Conservation (phyloP, 306 rosid species). For the Parietaria judaica region DNA sequence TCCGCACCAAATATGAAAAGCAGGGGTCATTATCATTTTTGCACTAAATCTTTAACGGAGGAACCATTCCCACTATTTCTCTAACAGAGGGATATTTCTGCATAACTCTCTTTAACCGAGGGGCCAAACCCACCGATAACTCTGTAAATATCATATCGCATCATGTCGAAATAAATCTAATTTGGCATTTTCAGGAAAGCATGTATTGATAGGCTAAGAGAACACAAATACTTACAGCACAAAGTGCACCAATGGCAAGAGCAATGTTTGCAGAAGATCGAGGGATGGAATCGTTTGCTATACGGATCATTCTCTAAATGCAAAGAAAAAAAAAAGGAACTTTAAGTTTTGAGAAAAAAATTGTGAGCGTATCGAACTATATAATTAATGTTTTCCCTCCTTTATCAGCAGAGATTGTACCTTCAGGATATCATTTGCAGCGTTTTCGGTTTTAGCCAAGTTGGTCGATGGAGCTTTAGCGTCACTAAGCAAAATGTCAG, state of each 20-base stretch:
- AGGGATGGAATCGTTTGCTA: slow-evolving; percentile 71
- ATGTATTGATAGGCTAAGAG: background rate
- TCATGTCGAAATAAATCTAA: background rate
- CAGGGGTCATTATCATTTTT: no score
- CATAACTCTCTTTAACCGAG: no score
- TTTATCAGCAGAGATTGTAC: slow-evolving; percentile 24
- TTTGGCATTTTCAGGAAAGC: background rate
- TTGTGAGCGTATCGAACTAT: no score
- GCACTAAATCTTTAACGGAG: no score
- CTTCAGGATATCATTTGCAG: slow-evolving; percentile 72
- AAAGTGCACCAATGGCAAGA: slow-evolving; percentile 91
- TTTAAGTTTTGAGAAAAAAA: slow-evolving; percentile 7
- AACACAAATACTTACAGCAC: slow-evolving; percentile 52
- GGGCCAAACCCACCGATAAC: background rate
- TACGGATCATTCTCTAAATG: slow-evolving; percentile 55
- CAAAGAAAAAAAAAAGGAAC: slow-evolving; percentile 20
- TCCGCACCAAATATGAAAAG: no score
- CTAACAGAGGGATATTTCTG: no score
- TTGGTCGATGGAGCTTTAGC: slow-evolving; percentile 40
- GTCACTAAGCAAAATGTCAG: slow-evolving; percentile 40
- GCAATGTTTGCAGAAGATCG: slow-evolving; percentile 90
- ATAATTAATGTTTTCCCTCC: background rate
- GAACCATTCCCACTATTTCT: no score
- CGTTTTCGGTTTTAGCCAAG: slow-evolving; percentile 65
- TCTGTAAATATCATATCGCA: background rate